Base-by-base conservation (phyloP, 306 rosid species). In the Gillenia trifoliata region DNA sequence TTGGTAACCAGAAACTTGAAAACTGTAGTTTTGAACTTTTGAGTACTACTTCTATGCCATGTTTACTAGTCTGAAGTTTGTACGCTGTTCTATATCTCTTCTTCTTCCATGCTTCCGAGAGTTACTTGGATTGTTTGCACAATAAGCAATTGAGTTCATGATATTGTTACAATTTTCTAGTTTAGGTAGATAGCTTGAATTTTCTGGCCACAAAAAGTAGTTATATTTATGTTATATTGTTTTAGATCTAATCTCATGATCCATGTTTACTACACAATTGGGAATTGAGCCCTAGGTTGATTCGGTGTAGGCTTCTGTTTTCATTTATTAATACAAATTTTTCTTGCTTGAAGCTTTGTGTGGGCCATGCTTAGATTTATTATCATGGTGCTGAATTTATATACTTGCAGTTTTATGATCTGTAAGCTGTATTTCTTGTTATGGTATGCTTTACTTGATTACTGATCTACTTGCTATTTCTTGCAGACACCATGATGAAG, bases 401-500 rank as follows among this genome's bases (percentile, higher is more conserved):
- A 4, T 75, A 23, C 13, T 52, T 66, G 43, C 15, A 3, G 15
- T 28, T 31, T 61, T 31, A 28, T 15, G 26, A 52, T 71, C 34
- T 29, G 19, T 47, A n/a, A 40, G 36, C 64, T 30, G 31, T 31
- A 15, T 11, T 28, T 33, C 2, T 22, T 34, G 22, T 34, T 55
- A 16, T 30, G 29, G 6, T 28, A 20, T 38, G 72, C 54, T n/a
- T 71, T 28, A 57, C 40, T 36, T 45, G 19, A 17, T 40, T 55
- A 20, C 54, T 40, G 28, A 76, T 55, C 62, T 25, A 25, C 15
- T 59, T 72, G 19, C 69, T 62, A 25, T 68, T 71, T 69, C 34
- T 77, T 78, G 82, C 86, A 95, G 98, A 95, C 80, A 95, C 99
- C 15, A 92, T 92, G 99, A 92, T 92, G 97, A 92, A 95, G 77